These are phyloP conservation scores for Debaryomyces sp. DNA, from an alignment of 1,139 yeast species.

Conservation along the genomic window DNA sequence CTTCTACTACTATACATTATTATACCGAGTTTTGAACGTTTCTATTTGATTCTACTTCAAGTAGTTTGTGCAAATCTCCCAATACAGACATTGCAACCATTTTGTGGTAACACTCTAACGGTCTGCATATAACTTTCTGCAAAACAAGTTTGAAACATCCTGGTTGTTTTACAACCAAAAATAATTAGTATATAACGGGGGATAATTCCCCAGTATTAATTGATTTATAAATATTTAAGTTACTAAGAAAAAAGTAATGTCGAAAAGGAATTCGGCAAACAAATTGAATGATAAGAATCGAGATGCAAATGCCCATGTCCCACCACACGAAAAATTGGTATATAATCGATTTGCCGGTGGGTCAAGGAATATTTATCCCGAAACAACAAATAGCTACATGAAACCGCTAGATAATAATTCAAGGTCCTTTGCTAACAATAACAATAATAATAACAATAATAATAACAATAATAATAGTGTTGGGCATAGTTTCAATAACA, in stretches of 20 bases:
- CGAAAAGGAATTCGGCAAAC: not conserved
- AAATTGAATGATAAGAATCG: not conserved
- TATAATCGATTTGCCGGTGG: constrained; percentile 9
- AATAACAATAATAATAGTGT: not conserved
- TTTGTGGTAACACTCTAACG: constrained; percentile 8
- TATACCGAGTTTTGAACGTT: not conserved
- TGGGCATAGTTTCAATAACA: not conserved
- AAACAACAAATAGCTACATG: not conserved
- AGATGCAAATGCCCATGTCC: not conserved
- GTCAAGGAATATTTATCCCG: constrained; percentile 7
- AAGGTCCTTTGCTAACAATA: not conserved
- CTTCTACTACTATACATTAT: not conserved
- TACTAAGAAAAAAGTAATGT: not conserved
- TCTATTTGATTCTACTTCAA: not conserved
- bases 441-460: not conserved
- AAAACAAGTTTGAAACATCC: constrained; percentile 12
- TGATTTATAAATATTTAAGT: not conserved
- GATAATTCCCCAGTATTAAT: not conserved
- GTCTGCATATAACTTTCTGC: constrained; percentile 7
- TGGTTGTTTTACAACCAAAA: not conserved
- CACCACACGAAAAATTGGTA: not conserved
- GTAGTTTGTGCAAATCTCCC: not conserved
- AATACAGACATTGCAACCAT: constrained; percentile 11
- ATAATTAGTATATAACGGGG: not conserved
- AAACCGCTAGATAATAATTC: not conserved